Conservation (phyloP, 1,284 basidiomycete species). For the Trichosporon sp. region DNA sequence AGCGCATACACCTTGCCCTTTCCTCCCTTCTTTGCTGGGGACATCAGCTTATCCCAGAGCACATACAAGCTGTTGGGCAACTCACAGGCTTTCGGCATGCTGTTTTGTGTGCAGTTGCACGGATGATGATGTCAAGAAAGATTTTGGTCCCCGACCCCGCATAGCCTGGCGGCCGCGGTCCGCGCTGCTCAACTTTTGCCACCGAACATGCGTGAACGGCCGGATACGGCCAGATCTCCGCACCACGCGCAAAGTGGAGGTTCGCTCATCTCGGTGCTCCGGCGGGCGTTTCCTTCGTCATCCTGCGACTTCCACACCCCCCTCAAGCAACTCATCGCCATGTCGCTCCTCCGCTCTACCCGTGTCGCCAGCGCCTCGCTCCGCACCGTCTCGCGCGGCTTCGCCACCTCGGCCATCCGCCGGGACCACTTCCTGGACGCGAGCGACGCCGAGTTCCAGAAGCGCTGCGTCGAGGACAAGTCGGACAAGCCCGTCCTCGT, state of each 20-base stretch:
- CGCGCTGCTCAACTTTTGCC: background rate
- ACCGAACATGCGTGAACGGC: background rate
- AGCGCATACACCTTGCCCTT: constrained; percentile 38
- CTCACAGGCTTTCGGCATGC: constrained; percentile 44
- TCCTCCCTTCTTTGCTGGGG: constrained; percentile 22
- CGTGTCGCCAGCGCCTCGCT: background rate
- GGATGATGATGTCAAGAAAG: constrained; percentile 6
- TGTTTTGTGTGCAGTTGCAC: background rate
- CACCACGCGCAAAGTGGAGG: background rate
- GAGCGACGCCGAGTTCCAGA: constrained; percentile 28
- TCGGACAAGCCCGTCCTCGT: constrained; percentile 41
- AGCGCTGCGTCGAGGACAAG: constrained; percentile 23
- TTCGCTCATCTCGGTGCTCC: background rate
- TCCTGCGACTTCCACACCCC: background rate
- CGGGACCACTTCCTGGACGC: constrained; percentile 38
- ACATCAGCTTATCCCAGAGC: background rate
- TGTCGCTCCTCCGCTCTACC: constrained; percentile 19
- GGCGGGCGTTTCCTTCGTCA: constrained; percentile 1
- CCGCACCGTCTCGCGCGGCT: constrained; percentile 4
- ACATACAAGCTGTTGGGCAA: background rate
- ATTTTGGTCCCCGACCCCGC: constrained; percentile 20
- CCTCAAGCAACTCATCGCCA: background rate
- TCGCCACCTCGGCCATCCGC: constrained; percentile 23
- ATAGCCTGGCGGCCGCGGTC: background rate
- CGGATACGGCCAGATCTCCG: background rate